Base-by-base conservation (phyloP, 1,284 basidiomycete genomes). In the Agroathelia rolfsii region DNA sequence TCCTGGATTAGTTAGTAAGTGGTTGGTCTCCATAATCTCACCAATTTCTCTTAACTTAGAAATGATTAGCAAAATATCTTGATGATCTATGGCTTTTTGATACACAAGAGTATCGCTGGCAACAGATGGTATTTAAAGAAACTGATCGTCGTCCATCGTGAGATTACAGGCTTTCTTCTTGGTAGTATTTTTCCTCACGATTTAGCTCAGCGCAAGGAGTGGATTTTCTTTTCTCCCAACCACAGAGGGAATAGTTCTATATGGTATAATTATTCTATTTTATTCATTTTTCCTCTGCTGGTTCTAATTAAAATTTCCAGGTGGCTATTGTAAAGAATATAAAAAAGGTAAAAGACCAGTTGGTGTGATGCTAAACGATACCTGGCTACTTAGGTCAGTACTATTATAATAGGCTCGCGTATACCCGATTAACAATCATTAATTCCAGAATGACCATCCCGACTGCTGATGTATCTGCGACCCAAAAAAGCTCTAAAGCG, bases 311-410 rank as follows among this genome's bases (percentile, higher is more conserved):
- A 14, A 4, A 17, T 22, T 15, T 19, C 18, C 31, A 83, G 79
- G 82, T 7, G 92, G 92, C 0, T 96, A 95, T 53, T 87, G 84
- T 50, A 95, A 95, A 51, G 84, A 88, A 51, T 95, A 94, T 46
- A 59, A 66, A 24, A 93, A 93, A 50, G 88, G 88, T 0, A 88
- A 90, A 49, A 69, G 86, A 3, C 78, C 86, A 0, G 66, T 90
- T 23, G 92, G 92, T 2, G 66, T 92, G 7, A 89, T 88, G 53
- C 65, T 94, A 3, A 88, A 93, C 21, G 92, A 96, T 48, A 86
- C 85, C 0, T 95, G 92, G 89, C 65, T 93, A 35, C 65, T 95
- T n/a, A 72, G 76, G 76, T 83, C 40, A 8, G 64, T 46, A 24
- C 12, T 18, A 30, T 13, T 28, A 24, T 12, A 15, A 24, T 12